phyloP scores from a whole-genome alignment of 352 stramenopile genomes.

The Blastocystis sp. region DNA sequence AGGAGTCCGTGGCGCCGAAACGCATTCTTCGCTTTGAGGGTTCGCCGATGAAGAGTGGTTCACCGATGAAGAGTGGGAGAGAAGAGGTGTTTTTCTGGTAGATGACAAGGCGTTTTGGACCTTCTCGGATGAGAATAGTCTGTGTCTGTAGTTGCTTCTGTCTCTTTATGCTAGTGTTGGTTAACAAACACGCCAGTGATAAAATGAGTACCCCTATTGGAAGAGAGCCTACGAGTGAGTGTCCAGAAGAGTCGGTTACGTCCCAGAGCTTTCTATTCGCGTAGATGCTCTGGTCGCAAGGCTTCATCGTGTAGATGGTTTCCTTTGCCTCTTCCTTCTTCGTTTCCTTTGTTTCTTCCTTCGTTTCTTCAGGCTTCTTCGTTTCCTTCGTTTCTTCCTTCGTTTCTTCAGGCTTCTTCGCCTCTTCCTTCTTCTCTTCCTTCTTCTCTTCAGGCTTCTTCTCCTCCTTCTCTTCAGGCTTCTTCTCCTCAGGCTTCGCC shows the following conservation, averaged over 20 bases:
- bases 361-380: background rate
- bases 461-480: conserved; percentile 8
- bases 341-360: background rate
- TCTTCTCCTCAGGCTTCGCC: conserved; percentile 38
- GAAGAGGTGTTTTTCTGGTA: background rate
- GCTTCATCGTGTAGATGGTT: conserved; percentile 35
- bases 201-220: conserved; percentile 29
- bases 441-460: conserved; percentile 59
- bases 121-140: background rate
- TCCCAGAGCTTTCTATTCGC: conserved; percentile 59
- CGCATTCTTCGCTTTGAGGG: conserved; percentile 14
- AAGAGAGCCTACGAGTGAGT: conserved; percentile 54
- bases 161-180: background rate
- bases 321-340: conserved; percentile 4
- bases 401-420: background rate
- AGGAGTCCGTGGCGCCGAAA: background rate
- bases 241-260: background rate
- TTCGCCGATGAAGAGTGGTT: background rate
- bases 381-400: conserved; percentile 42
- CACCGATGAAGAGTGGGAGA: background rate
- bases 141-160: background rate
- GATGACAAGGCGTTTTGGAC: background rate
- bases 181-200: conserved; percentile 6
- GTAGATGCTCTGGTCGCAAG: conserved; percentile 62
- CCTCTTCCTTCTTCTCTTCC: conserved; percentile 38